Evolutionary conservation across 1,284 basidiomycete genomes (phyloP), one percentile per base, ranked within the genome.

Genomic region (Microbotryum saponariae): DNA sequence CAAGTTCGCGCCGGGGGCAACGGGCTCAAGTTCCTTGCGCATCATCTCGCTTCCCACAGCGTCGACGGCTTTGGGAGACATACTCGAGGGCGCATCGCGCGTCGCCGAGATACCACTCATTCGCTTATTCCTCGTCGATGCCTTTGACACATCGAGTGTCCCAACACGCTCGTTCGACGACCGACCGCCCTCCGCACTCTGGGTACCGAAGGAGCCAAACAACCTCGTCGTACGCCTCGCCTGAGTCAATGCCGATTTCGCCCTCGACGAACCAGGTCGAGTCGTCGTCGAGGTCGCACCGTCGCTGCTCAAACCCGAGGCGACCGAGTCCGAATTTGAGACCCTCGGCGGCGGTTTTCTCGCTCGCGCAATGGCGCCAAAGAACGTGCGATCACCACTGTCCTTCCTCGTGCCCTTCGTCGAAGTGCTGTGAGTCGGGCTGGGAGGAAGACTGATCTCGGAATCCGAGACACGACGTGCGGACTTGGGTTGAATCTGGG

Each of bases 21-120:
- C 61, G 2, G 29, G 82, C 18, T 74, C 67, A 59, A 80, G 79
- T 60, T 78, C 73, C 44, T 79, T 78, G 37, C 82, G 81, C 48
- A 78, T 58, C 63, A 75, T 70, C 60, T 76, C 77, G 58, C 73
- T 70, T 49, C 70, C 49, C 25, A 66, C 67, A 2, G 58, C 56
- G 29, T 66, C 66, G 57, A 70, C 62, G 18, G 37, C 59, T 56
- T 71, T 78, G 64, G 62, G 61, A 37, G 20, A 63, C 72, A 66
- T 78, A 74, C 53, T 76, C 51, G 68, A 76, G 74, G 52, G 73
- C 58, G 68, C 67, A 74, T 77, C 60, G 64, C 68, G 75, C 73
- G 69, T 77, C 75, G 27, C 23, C 51, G 27, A 31, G 37, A 42
- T 18, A 18, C 37, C 37, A 18, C 37, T 42, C 37, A 42, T 18